These are phyloP conservation scores for Warburgia ugandensis DNA, from an alignment of 164 flowering plant species.

Conservation along the genomic window DNA sequence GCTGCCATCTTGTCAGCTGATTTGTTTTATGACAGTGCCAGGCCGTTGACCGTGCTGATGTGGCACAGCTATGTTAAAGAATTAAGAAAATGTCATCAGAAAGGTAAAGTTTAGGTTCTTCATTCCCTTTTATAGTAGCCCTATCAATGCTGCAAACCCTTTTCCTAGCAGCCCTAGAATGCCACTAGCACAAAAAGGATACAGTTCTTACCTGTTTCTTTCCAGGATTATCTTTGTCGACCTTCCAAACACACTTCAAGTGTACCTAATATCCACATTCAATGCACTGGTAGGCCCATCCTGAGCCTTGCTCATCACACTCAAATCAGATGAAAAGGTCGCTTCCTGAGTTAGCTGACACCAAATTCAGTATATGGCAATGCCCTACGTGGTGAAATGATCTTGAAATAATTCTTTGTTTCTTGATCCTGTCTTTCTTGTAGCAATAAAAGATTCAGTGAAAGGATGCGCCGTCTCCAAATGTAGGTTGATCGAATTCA, in stretches of 20 bases:
- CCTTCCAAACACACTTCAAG: slow-evolving; percentile 41
- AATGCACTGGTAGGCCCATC: slow-evolving; percentile 80
- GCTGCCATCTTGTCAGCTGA: too few species aligned
- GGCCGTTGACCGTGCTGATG: too few species aligned
- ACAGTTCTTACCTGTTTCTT: slow-evolving; percentile 6
- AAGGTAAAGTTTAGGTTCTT: too few species aligned
- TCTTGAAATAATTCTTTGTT: slow-evolving; percentile 46
- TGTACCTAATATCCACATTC: slow-evolving; percentile 88
- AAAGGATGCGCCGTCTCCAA: slow-evolving; percentile 67
- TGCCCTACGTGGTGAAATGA: slow-evolving; percentile 47
- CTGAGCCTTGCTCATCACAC: slow-evolving; percentile 75
- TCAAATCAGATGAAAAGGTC: slow-evolving; percentile 78
- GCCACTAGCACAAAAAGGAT: slow-evolving; percentile 13
- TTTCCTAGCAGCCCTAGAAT: too few species aligned
- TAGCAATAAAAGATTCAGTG: slow-evolving; percentile 39
- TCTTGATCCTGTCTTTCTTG: slow-evolving; percentile 61
- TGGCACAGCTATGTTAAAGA: too few species aligned
- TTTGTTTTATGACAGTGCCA: too few species aligned
- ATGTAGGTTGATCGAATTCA: slow-evolving; percentile 57
- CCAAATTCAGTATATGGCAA: slow-evolving; percentile 51
- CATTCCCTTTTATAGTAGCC: too few species aligned
- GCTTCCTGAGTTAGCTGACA: slow-evolving; percentile 60
- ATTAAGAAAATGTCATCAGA: too few species aligned
- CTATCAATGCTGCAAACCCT: too few species aligned
- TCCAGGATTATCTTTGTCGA: slow-evolving; percentile 2